phyloP scores from a whole-genome alignment of 805 yeast species.

The Barnettozyma populi region DNA sequence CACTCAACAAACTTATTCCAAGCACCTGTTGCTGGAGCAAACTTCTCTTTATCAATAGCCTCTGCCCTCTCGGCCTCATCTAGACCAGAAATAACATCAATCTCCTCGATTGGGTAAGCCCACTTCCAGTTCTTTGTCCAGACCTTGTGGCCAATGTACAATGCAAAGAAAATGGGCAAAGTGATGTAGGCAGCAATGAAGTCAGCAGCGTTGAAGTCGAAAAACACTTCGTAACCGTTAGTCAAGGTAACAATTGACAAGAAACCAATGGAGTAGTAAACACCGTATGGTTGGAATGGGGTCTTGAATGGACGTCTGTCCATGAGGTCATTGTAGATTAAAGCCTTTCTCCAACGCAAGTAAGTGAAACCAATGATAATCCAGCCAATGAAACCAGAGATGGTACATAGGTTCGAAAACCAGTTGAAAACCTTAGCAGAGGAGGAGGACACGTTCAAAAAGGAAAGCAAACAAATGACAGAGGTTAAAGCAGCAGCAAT shows the following conservation, averaged over 20 bases:
- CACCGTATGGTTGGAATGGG: constrained; percentile 49
- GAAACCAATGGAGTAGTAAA: constrained; percentile 47
- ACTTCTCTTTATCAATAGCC: constrained; percentile 13
- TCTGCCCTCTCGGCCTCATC: constrained; percentile 47
- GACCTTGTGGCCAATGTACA: constrained; percentile 55
- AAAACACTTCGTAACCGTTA: constrained; percentile 67
- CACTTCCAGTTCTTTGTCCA: constrained; percentile 40
- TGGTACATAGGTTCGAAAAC: constrained; percentile 72
- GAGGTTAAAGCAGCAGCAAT: constrained; percentile 37
- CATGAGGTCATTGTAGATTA: constrained; percentile 43
- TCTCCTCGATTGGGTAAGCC: constrained; percentile 47
- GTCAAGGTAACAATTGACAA: constrained; percentile 53
- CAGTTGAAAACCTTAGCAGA: constrained; percentile 58
- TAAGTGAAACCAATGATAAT: constrained; percentile 61
- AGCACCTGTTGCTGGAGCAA: constrained; percentile 7
- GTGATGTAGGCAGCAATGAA: constrained; percentile 73
- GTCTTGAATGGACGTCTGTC: constrained; percentile 58
- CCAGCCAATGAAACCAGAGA: constrained; percentile 76
- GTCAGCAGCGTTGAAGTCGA: constrained; percentile 41
- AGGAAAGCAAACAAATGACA: constrained; percentile 55
- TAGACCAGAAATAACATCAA: constrained; percentile 58
- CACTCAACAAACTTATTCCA: constrained; percentile 20
- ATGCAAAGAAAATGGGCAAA: constrained; percentile 45
- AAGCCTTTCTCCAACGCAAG: constrained; percentile 64
- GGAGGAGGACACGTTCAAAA: constrained; percentile 56